Evolutionary conservation across 495 filamentous ascomycete species (phyloP), one percentile per base, ranked within the genome.

Genomic region (Penicillium coffeae): DNA sequence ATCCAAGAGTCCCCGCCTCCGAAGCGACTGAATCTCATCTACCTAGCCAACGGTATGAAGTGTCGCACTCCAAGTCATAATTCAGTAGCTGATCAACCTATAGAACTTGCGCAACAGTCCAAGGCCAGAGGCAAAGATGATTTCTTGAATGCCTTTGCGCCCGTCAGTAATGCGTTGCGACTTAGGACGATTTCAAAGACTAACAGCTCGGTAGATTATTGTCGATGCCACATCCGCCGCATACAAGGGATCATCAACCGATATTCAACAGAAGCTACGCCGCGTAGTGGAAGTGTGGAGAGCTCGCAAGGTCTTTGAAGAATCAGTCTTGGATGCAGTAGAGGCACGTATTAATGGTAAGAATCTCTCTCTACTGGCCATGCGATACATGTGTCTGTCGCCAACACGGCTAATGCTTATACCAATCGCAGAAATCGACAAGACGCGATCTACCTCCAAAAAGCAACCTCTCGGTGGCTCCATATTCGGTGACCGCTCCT

Each of bases 201-300:
- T 72, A 55, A 75, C 40, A 22, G 39, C 6, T 14, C 15, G 25
- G 6, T 52, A 85, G 80, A 74, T 95, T 56, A 87, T 98, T 46
- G 89, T 84, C 2, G 94, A 97, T 58, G 91, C 89, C 8, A 86
- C 84, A 8, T 77, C 87, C 20, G 73, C 76, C 8, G 90, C 94
- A 42, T 97, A 96, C 68, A 93, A 88, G 68, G 88, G 91, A 22
- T 79, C 90, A 10, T 79, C 86, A 21, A 74, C 79, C 38, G 90
- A 96, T 42, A 80, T 95, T 20, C 91, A 96, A 60, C 77, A 84
- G 51, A 96, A 95, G 66, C 73, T 99, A 8, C 77, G 84, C 38
- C 81, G 93, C 18, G 91, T 96, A 9, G 80, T 97, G 5, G 90
- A 97, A 58, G 93, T 97, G 2, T 97, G 93, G 94, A 82, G 86